Conservation (phyloP, 1,284 basidiomycete species). For the Microbotryum saponariae region DNA sequence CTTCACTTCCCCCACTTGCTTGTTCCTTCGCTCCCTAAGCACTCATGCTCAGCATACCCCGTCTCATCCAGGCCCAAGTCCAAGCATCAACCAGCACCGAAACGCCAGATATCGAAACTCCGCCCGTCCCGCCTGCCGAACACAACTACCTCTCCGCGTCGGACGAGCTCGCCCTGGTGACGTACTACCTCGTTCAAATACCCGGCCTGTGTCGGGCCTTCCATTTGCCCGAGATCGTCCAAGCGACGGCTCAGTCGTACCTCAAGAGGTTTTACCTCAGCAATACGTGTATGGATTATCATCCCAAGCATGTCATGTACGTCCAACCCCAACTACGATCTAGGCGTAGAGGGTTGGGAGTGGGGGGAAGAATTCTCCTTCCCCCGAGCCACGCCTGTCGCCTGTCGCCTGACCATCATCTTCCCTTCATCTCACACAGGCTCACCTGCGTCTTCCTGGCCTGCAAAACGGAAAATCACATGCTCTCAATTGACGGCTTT, state of each 20-base stretch:
- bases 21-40: background rate
- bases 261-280: conserved; percentile 95
- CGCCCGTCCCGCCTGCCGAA: conserved; percentile 39
- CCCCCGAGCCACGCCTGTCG: conserved; percentile 1
- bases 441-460: conserved; percentile 90
- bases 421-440: conserved; percentile 48
- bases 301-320: conserved; percentile 97
- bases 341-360: background rate
- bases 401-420: too few species aligned
- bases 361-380: background rate
- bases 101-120: conserved; percentile 31
- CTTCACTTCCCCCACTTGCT: background rate
- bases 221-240: conserved; percentile 81
- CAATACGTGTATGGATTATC: conserved; percentile 99
- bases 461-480: conserved; percentile 91
- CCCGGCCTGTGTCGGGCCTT: conserved; percentile 73
- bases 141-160: conserved; percentile 66
- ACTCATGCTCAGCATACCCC: conserved; percentile 18
- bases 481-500: conserved; percentile 77
- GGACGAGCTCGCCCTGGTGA: conserved; percentile 82
- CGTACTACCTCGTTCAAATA: conserved; percentile 82
- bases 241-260: conserved; percentile 83
- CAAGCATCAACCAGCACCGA: conserved; percentile 11
- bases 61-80: background rate
- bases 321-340: background rate